Percentiles rank a stretch among this genome's conserved stretches.
phyloP scores from a whole-genome alignment of 805 yeast genomes.

The Metschnikowia chrysomelidarum region DNA sequence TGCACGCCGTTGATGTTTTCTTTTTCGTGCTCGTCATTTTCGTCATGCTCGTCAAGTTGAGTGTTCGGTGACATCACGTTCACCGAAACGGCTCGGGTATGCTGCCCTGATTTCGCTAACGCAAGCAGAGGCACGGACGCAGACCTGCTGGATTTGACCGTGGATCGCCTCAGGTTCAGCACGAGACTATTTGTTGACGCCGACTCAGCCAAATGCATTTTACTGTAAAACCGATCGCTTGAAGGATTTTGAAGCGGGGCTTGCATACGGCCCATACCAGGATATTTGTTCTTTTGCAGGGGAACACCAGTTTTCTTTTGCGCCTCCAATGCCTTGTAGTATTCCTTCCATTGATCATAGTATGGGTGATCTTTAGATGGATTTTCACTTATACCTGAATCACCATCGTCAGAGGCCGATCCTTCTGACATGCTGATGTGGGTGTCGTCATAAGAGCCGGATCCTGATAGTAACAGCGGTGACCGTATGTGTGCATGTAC shows the following conservation, averaged over 20 bases:
- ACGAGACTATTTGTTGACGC: conserved; percentile 17
- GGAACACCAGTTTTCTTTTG: conserved; percentile 9
- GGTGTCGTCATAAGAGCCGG: conserved; percentile 3
- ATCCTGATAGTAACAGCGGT: neutral
- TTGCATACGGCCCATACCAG: conserved; percentile 1
- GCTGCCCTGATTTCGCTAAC: neutral
- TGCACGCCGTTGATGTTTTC: neutral
- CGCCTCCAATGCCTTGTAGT: conserved; percentile 29
- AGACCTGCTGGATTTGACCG: conserved; percentile 33
- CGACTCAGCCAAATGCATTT: conserved; percentile 2
- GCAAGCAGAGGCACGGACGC: conserved; percentile 34
- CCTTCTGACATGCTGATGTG: conserved; percentile 5
- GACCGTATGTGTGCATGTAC: neutral
- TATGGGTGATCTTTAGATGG: conserved; percentile 24
- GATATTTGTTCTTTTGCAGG: neutral
- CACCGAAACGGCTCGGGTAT: conserved; percentile 15
- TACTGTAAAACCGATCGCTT: conserved; percentile 5
- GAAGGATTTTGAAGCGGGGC: neutral
- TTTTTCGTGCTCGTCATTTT: neutral
- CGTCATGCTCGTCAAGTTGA: neutral
- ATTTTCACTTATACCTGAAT: conserved; percentile 7
- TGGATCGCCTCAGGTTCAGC: conserved; percentile 29
- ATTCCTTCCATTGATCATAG: conserved; percentile 38
- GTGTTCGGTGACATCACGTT: conserved; percentile 4
- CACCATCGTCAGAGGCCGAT: conserved; percentile 7